Percentiles rank a stretch among this genome's conserved stretches.
Conservation (phyloP, 352 stramenopile species). For the Phytophthora syringae region DNA sequence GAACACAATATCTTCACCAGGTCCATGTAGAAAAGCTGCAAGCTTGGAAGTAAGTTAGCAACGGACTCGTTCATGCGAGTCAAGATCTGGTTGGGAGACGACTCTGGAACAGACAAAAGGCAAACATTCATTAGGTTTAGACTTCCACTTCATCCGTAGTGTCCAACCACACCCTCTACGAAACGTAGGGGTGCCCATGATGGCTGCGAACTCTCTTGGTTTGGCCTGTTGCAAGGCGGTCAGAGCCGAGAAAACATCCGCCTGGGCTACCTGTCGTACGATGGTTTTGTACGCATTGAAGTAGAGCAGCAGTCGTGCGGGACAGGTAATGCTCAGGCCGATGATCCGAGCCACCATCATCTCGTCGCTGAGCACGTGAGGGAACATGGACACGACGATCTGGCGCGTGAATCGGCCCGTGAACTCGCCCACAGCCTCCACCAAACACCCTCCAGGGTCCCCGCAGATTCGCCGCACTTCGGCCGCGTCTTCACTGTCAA, state of each 20-base stretch:
- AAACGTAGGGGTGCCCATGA: conserved; percentile 22
- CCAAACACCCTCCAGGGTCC: conserved; percentile 21
- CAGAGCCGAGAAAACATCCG: conserved; percentile 27
- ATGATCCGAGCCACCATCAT: conserved; percentile 37
- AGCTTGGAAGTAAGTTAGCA: neutral
- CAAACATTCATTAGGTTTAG: too few species aligned
- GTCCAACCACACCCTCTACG: neutral
- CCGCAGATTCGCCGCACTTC: conserved; percentile 13
- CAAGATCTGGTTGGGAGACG: too few species aligned
- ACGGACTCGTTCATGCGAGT: too few species aligned
- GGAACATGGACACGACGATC: conserved; percentile 38
- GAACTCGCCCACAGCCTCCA: conserved; percentile 33
- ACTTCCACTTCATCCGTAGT: neutral
- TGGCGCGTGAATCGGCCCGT: conserved; percentile 34
- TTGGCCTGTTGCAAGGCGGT: conserved; percentile 23
- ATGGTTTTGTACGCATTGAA: conserved; percentile 30
- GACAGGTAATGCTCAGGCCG: conserved; percentile 28
- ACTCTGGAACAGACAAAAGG: too few species aligned
- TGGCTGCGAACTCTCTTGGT: conserved; percentile 26
- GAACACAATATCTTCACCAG: neutral
- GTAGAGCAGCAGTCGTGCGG: conserved; percentile 25
- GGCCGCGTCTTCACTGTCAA: conserved; percentile 21
- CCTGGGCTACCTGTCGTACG: conserved; percentile 22
- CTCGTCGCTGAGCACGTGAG: conserved; percentile 32
- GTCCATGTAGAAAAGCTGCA: neutral